Evolutionary conservation across 73 alveolate species (phyloP).

Genomic region (Paramecium caudatum): DNA sequence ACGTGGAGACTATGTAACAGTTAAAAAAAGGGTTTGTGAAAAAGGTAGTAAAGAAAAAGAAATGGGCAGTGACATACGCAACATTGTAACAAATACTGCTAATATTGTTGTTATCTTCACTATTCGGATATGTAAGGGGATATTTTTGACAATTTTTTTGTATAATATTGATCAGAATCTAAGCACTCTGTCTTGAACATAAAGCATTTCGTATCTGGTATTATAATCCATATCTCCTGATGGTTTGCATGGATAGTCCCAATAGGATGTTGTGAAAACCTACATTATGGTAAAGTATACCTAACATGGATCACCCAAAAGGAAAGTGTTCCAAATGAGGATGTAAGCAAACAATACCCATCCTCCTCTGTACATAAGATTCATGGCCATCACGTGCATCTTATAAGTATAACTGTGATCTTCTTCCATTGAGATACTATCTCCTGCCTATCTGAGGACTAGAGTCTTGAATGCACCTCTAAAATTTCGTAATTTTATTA

Average conservation of each 20-base stretch:
- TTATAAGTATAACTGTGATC: conserved; percentile 75
- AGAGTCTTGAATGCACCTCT: conserved; percentile 70
- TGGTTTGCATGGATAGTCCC: conserved; percentile 71
- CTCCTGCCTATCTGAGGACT: conserved; percentile 75
- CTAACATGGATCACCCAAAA: conserved; percentile 74
- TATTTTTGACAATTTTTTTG: conserved; percentile 12
- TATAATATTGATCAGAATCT: conserved; percentile 61
- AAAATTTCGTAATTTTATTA: conserved; percentile 12
- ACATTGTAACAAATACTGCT: too few species aligned
- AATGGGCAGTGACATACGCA: too few species aligned
- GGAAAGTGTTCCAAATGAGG: conserved; percentile 69
- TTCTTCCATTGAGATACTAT: conserved; percentile 72
- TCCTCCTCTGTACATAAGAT: conserved; percentile 74
- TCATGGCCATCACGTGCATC: conserved; percentile 73
- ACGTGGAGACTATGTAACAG: too few species aligned
- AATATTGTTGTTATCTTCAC: too few species aligned
- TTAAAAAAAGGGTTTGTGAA: too few species aligned
- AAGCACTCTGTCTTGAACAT: conserved; percentile 71
- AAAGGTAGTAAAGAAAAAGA: too few species aligned
- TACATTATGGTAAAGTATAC: background rate
- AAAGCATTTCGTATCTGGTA: conserved; percentile 73
- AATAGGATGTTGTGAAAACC: conserved; percentile 68
- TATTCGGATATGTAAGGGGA: too few species aligned
- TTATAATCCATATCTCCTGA: conserved; percentile 72
- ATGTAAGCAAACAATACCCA: conserved; percentile 73